Base-by-base conservation (phyloP, 805 yeast species). In the Isabelozyma gotoi region DNA sequence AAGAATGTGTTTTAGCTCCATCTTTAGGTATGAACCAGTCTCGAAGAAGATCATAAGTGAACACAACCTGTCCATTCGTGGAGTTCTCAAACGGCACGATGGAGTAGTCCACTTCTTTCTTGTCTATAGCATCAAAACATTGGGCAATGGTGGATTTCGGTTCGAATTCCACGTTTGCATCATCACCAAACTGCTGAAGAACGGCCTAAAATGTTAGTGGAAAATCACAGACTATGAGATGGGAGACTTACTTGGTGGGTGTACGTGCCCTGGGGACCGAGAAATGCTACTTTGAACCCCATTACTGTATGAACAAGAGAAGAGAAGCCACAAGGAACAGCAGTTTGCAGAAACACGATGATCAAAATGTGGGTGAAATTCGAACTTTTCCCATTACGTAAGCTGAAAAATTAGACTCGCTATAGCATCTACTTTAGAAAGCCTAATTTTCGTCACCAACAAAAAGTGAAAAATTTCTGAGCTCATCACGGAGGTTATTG, bases 31-130 rank as follows among this genome's bases (percentile, higher is more conserved):
- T 58, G 45, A 73, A 74, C 78, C 83, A 78, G 56, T 86, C 90
- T 49, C 96, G 69, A 21, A 92, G 68, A 11, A 90, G 68, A 57
- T 90, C 96, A 60, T 88, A 84, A 0, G 97, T 88, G 57, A 84
- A 79, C 1, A 84, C 86, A 5, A 94, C 99, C 51, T 85, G 91
- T 0, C 99, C 99, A 62, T 92, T 94, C 2, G 97, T 85, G 3
- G 97, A 90, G 67, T 92, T 92, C 56, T 92, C 97, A 52, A 88
- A 79, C 1, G 99, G 99, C 2, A 94, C 85, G 8, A 90, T 85
- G 0, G 92, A 83, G 56, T 71, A 82, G 41, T 82, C 83, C n/a
- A 81, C 82, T 3, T 55, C 52, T 15, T 65, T 65, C 3, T 62
- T 51, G 27, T 74, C 62, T 7, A 85, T 65, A 1, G 69, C 60